A percentile compares a stretch with the other conserved stretches of the same genome.
These are phyloP conservation scores for Gypsophila paniculata DNA, from an alignment of 179 eudicot species.

Conservation along the genomic window DNA sequence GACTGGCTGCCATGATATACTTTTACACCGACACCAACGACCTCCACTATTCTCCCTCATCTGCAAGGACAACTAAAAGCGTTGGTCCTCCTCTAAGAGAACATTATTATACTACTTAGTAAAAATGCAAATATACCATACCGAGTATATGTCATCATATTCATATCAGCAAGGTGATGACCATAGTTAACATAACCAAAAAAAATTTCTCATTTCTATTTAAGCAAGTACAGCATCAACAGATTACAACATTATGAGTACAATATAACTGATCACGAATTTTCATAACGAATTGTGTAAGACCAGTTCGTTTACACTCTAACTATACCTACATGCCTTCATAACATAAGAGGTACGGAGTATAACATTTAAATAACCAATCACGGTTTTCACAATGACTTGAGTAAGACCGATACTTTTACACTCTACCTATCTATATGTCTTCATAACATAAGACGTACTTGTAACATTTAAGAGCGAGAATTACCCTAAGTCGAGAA, in stretches of 20 bases:
- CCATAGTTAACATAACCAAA: neutral
- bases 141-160: neutral
- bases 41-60: too few species aligned
- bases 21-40: too few species aligned
- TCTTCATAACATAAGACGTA: too few species aligned
- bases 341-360: too few species aligned
- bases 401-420: too few species aligned
- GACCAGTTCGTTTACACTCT: too few species aligned
- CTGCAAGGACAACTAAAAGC: too few species aligned
- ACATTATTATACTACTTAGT: neutral
- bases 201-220: neutral
- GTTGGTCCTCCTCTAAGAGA: neutral
- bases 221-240: neutral
- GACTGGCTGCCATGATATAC: neutral
- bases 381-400: too few species aligned
- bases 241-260: slow-evolving; percentile 3
- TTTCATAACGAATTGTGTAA: too few species aligned
- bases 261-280: neutral
- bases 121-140: neutral
- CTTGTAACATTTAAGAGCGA: neutral
- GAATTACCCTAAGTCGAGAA: neutral
- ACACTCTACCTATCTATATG: too few species aligned
- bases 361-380: too few species aligned
- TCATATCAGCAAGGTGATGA: neutral
- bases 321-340: too few species aligned